Evolutionary conservation across 768 basidiomycete genomes (phyloP).

Genomic region (Pleurotus pulmonarius): DNA sequence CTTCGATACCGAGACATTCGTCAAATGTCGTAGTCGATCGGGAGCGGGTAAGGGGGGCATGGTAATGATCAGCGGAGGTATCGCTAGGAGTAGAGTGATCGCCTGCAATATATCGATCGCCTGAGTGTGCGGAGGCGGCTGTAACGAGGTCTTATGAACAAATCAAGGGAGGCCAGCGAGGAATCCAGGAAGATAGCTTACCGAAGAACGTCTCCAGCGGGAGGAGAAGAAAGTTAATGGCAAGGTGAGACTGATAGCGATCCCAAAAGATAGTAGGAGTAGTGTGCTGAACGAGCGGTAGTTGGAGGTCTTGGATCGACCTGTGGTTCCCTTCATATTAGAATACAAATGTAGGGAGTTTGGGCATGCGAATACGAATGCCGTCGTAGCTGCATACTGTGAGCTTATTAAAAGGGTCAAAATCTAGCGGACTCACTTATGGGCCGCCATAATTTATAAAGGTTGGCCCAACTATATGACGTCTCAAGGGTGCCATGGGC

Average conservation of each 20-base stretch:
- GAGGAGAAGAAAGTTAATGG: constrained; percentile 57
- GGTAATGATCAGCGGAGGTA: constrained; percentile 57
- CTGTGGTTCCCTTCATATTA: constrained; percentile 44
- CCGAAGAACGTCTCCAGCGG: constrained; percentile 35
- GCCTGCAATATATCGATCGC: constrained; percentile 42
- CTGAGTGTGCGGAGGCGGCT: constrained; percentile 19
- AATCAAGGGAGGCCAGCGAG: constrained; percentile 4
- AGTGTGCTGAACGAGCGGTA: constrained; percentile 57
- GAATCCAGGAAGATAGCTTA: constrained; percentile 15
- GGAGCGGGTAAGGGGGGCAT: constrained; percentile 51
- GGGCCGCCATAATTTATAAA: constrained; percentile 59
- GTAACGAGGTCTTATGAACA: constrained; percentile 13
- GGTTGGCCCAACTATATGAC: constrained; percentile 31
- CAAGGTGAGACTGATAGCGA: constrained; percentile 48
- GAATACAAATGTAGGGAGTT: constrained; percentile 65
- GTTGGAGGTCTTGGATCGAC: constrained; percentile 40
- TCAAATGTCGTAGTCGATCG: constrained; percentile 30
- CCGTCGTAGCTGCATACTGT: constrained; percentile 42
- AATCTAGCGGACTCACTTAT: constrained; percentile 43
- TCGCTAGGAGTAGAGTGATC: constrained; percentile 50
- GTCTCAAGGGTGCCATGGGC: constrained; percentile 37
- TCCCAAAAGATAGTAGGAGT: constrained; percentile 42
- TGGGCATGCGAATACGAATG: constrained; percentile 64
- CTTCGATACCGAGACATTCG: constrained; percentile 43
- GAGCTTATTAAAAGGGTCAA: background rate